Percentiles rank a stretch among this genome's conserved stretches.
These are phyloP conservation scores for Rhodotorula sp. DNA, from an alignment of 1,284 basidiomycete species.

Conservation along the genomic window DNA sequence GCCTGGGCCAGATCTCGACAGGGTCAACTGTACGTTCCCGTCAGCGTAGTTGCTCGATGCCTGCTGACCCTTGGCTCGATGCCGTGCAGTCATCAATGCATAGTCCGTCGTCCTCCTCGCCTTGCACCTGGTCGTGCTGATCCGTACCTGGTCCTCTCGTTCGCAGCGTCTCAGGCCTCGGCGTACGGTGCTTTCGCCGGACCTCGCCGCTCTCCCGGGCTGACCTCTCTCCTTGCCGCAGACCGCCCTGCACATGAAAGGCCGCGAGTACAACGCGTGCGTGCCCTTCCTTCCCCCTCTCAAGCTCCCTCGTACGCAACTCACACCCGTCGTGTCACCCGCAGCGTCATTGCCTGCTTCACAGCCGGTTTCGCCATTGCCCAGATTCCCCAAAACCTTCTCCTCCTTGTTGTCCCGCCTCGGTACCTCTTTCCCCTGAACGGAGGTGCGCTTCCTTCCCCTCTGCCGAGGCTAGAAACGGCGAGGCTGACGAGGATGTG, in stretches of 20 bases:
- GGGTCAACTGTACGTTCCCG: slow-evolving; percentile 13
- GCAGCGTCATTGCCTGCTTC: slow-evolving; percentile 51
- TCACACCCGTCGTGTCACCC: accelerated
- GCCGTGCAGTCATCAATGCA: slow-evolving; percentile 11
- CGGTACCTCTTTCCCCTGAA: slow-evolving; percentile 31
- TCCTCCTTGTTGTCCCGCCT: slow-evolving; percentile 45
- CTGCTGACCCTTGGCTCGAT: background rate
- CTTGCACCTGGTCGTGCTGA: too few species aligned
- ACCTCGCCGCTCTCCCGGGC: background rate
- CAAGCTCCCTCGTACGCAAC: too few species aligned
- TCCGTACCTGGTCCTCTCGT: too few species aligned
- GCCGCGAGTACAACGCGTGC: slow-evolving; percentile 63
- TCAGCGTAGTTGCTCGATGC: too few species aligned
- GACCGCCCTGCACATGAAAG: slow-evolving; percentile 68
- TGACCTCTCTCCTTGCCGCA: slow-evolving; percentile 35
- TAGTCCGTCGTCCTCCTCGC: background rate
- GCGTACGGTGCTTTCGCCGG: background rate
- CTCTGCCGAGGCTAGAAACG: accelerated
- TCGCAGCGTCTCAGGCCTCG: slow-evolving; percentile 8
- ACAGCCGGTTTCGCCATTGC: slow-evolving; percentile 47
- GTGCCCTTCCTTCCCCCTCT: slow-evolving; percentile 5
- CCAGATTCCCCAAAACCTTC: slow-evolving; percentile 45
- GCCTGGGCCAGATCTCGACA: slow-evolving; percentile 4
- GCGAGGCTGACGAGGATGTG: background rate
- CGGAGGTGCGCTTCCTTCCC: background rate